phyloP scores from a whole-genome alignment of 2,329 filamentous ascomycete species.

The Fusarium anguioides region DNA sequence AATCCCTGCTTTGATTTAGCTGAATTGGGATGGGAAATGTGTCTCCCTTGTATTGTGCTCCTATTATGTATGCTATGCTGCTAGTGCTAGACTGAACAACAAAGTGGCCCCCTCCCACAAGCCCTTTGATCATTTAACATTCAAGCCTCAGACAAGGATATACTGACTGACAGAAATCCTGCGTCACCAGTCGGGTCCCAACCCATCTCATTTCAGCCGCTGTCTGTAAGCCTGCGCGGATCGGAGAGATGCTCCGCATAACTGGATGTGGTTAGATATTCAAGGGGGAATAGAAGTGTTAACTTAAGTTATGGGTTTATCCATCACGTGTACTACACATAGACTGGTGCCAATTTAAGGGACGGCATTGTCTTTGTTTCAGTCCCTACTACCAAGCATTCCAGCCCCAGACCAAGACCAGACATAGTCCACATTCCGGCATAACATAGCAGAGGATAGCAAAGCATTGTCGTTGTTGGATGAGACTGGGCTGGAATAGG shows the following conservation, averaged over 20 bases:
- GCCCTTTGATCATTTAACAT: constrained; percentile 32
- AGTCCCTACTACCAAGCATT: constrained; percentile 47
- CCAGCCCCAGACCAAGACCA: constrained; percentile 42
- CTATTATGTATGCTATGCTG: constrained; percentile 21
- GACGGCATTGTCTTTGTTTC: constrained; percentile 53
- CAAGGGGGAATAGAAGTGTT: not conserved
- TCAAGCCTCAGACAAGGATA: constrained; percentile 2
- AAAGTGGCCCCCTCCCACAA: constrained; percentile 31
- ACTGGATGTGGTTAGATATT: constrained; percentile 8
- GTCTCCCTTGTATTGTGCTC: constrained; percentile 32
- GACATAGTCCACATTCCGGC: constrained; percentile 35
- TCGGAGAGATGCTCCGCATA: constrained; percentile 9
- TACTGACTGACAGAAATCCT: constrained; percentile 6
- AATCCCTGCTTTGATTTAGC: constrained; percentile 16
- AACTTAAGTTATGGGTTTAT: constrained; percentile 11
- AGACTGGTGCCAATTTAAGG: constrained; percentile 40
- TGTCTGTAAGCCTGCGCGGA: constrained; percentile 14
- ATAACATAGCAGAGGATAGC: constrained; percentile 40
- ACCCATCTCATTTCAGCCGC: constrained; percentile 25
- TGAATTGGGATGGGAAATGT: constrained; percentile 1
- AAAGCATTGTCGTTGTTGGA: constrained; percentile 51
- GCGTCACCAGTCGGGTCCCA: constrained; percentile 19
- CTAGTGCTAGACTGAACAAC: constrained; percentile 32
- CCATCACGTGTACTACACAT: constrained; percentile 42
- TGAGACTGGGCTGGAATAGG: constrained; percentile 50